Evolutionary conservation across 2,329 filamentous ascomycete genomes (phyloP).

Genomic region (Acephala macrosclerotiorum): DNA sequence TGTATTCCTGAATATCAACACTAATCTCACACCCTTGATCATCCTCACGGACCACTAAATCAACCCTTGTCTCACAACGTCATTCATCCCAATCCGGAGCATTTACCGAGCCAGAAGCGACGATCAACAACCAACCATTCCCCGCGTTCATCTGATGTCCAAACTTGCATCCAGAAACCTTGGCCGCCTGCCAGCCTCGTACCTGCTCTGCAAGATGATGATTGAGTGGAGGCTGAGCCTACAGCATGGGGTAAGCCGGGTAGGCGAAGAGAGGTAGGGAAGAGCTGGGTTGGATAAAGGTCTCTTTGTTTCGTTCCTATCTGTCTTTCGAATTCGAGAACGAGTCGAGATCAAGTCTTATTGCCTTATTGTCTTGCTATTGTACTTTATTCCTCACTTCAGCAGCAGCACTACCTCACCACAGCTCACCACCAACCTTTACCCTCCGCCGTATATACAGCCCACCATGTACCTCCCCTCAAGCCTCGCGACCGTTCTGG

Average conservation of each 20-base stretch:
- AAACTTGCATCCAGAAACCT: not conserved
- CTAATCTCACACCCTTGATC: too few relatives aligned
- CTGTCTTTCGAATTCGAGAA: too few relatives aligned
- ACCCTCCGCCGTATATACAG: too few relatives aligned
- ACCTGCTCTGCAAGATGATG: not conserved
- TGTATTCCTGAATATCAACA: too few relatives aligned
- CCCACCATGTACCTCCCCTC: not conserved
- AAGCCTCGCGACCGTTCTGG: constrained; percentile 11
- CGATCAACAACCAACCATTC: not conserved
- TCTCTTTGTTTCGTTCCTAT: constrained; percentile 4
- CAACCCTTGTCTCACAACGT: not conserved
- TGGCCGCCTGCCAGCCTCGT: too few relatives aligned
- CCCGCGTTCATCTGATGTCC: not conserved
- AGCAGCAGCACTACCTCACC: constrained; percentile 9
- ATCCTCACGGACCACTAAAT: too few relatives aligned
- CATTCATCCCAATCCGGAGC: not conserved
- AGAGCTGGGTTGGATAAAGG: not conserved
- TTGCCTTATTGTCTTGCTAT: too few relatives aligned
- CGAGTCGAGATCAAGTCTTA: too few relatives aligned
- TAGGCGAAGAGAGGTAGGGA: not conserved
- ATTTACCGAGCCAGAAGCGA: not conserved
- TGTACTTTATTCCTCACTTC: not conserved
- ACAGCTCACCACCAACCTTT: too few relatives aligned
- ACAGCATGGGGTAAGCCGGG: not conserved
- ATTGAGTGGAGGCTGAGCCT: not conserved